Percentiles rank a stretch among this genome's conserved stretches.
Conservation (phyloP, 1,139 yeast genomes). For the Williopsis jadinii region DNA sequence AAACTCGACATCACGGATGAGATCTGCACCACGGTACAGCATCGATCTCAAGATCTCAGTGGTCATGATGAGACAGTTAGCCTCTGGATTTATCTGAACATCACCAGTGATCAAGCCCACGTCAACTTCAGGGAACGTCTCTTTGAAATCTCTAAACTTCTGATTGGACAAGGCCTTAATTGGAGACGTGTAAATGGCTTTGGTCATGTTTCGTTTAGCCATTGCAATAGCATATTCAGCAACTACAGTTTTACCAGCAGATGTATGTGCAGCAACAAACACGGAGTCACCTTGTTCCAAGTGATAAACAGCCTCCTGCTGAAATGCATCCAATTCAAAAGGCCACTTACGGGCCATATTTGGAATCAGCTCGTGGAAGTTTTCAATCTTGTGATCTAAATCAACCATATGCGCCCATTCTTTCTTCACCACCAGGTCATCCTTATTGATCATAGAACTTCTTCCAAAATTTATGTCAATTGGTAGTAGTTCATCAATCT, state of each 20-base stretch:
- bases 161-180: slow-evolving; percentile 91
- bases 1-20: slow-evolving; percentile 94
- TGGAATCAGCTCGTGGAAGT: slow-evolving; percentile 84
- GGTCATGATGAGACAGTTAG: slow-evolving; percentile 94
- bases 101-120: slow-evolving; percentile 97
- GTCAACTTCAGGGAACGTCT: slow-evolving; percentile 70
- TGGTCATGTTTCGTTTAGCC: slow-evolving; percentile 85
- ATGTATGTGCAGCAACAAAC: slow-evolving; percentile 95
- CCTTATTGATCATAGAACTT: slow-evolving; percentile 18
- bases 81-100: slow-evolving; percentile 96
- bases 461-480: slow-evolving; percentile 47
- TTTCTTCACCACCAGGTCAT: slow-evolving; percentile 27
- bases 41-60: slow-evolving; percentile 92
- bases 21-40: slow-evolving; percentile 94
- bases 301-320: slow-evolving; percentile 94
- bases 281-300: slow-evolving; percentile 96
- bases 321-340: slow-evolving; percentile 88
- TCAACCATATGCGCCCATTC: slow-evolving; percentile 97
- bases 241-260: slow-evolving; percentile 90
- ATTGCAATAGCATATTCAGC: slow-evolving; percentile 94
- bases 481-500: slow-evolving; percentile 76
- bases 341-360: slow-evolving; percentile 93
- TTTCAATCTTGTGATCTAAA: slow-evolving; percentile 71
- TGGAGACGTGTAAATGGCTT: slow-evolving; percentile 89
- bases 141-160: slow-evolving; percentile 86